Percentiles rank a stretch among this genome's conserved stretches.
These are phyloP conservation scores for Dentipellis sp. DNA, from an alignment of 768 basidiomycete species.

Conservation along the genomic window DNA sequence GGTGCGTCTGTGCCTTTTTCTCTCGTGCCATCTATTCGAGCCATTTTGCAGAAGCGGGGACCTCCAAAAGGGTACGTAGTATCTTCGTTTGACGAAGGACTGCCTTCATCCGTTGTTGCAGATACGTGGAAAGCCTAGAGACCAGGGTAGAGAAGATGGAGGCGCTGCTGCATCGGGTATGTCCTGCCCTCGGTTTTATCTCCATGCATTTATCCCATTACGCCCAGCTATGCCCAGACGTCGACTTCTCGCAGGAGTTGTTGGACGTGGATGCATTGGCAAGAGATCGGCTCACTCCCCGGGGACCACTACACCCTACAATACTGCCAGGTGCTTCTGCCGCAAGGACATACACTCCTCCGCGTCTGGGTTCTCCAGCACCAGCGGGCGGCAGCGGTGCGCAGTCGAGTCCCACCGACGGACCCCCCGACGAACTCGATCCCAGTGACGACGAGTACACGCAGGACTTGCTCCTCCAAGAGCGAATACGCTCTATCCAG, in stretches of 20 bases:
- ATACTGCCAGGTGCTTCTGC: too few relatives aligned
- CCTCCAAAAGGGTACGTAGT: constrained; percentile 48
- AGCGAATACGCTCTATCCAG: constrained; percentile 20
- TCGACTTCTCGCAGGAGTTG: constrained; percentile 50
- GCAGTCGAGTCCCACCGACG: background rate
- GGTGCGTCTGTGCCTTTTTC: constrained; percentile 26
- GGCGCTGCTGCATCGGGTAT: constrained; percentile 24
- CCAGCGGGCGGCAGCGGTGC: background rate
- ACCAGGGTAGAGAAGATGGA: constrained; percentile 37
- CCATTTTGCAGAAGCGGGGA: constrained; percentile 35
- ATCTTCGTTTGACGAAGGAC: background rate
- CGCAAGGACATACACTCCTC: background rate
- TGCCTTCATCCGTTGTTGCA: constrained; percentile 1
- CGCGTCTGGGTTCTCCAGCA: background rate
- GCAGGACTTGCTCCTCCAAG: constrained; percentile 20
- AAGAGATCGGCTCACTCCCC: constrained; percentile 4
- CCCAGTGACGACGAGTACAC: constrained; percentile 18
- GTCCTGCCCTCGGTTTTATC: constrained; percentile 6
- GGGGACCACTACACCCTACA: constrained; percentile 3
- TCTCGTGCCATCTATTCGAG: background rate
- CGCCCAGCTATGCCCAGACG: constrained; percentile 53
- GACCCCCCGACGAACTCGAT: constrained; percentile 1
- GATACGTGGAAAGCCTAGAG: constrained; percentile 30
- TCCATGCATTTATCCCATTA: too few relatives aligned
- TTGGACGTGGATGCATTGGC: constrained; percentile 31